These are phyloP conservation scores for Fusarium sp. DNA, from an alignment of 2,329 filamentous ascomycete species.

Conservation along the genomic window DNA sequence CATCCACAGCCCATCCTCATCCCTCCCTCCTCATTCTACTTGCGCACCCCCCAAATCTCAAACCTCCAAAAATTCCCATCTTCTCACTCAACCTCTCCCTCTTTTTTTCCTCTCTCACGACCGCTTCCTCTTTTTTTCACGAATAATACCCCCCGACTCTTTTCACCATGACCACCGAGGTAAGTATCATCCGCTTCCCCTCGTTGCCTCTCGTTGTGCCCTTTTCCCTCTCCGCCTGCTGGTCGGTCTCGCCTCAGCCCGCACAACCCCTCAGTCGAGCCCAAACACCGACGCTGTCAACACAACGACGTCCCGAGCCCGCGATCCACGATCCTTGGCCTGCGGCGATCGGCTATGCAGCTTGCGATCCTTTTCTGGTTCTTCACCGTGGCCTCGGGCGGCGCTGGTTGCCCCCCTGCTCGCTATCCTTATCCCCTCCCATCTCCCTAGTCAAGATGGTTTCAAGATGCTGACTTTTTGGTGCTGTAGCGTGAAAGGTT, in stretches of 20 bases:
- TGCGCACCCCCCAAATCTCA: slow-evolving; percentile 43
- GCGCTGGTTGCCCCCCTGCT: slow-evolving; percentile 6
- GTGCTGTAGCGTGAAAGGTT: slow-evolving; percentile 72
- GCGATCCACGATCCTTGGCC: slow-evolving; percentile 8
- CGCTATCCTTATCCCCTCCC: slow-evolving; percentile 16
- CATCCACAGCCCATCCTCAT: slow-evolving; percentile 31
- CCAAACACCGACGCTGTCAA: slow-evolving; percentile 27
- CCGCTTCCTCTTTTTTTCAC: slow-evolving; percentile 35
- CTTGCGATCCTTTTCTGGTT: slow-evolving; percentile 5
- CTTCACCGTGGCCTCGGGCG: background rate
- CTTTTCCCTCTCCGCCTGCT: slow-evolving; percentile 37
- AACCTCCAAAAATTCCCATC: slow-evolving; percentile 40
- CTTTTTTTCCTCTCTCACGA: slow-evolving; percentile 30
- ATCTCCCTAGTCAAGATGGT: slow-evolving; percentile 23
- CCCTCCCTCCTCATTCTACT: slow-evolving; percentile 38
- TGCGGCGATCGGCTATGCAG: slow-evolving; percentile 1
- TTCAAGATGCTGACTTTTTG: slow-evolving; percentile 49
- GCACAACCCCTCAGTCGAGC: slow-evolving; percentile 44
- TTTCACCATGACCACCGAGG: slow-evolving; percentile 49
- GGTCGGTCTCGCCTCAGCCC: slow-evolving; percentile 27
- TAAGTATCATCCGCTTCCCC: slow-evolving; percentile 36
- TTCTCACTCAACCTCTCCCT: slow-evolving; percentile 35
- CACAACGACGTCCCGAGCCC: slow-evolving; percentile 20
- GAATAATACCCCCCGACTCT: slow-evolving; percentile 36
- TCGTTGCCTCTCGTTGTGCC: slow-evolving; percentile 22